These are phyloP conservation scores for Lecanicillium sp. DNA, from an alignment of 2,329 filamentous ascomycete genomes.

Conservation along the genomic window DNA sequence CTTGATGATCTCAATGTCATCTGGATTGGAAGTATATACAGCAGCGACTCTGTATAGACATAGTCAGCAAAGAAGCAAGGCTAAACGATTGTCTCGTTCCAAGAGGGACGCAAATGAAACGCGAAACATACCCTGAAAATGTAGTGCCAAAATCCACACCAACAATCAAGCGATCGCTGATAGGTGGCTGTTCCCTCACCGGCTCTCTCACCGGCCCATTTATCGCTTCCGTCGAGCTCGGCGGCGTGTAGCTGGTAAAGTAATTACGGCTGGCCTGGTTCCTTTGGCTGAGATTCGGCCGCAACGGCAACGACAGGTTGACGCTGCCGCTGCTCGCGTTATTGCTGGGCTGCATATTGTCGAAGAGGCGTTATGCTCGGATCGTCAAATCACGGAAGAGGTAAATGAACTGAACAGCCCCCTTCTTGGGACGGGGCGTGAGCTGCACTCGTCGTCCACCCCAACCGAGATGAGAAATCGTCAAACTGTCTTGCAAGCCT, in stretches of 20 bases:
- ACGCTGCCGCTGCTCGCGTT: constrained; percentile 20
- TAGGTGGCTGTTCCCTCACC: constrained; percentile 40
- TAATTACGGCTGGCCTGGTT: constrained; percentile 50
- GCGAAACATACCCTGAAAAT: constrained; percentile 58
- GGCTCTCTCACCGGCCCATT: constrained; percentile 53
- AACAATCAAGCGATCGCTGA: constrained; percentile 62
- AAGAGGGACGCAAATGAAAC: neutral
- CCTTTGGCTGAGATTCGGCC: constrained; percentile 36
- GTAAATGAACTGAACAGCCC: too few species aligned
- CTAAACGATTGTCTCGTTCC: neutral
- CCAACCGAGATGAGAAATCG: too few species aligned
- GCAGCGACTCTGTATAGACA: constrained; percentile 46
- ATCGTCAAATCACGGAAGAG: too few species aligned
- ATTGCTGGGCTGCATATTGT: constrained; percentile 4
- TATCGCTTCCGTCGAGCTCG: constrained; percentile 54
- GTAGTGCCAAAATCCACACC: constrained; percentile 83
- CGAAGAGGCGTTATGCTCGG: neutral
- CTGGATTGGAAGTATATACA: constrained; percentile 67
- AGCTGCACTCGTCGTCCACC: too few species aligned
- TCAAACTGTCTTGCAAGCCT: too few species aligned
- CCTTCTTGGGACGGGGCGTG: too few species aligned
- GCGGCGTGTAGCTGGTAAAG: constrained; percentile 47
- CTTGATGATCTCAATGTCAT: constrained; percentile 79
- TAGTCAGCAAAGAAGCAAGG: neutral
- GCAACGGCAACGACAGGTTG: constrained; percentile 45